These are phyloP conservation scores for Rhizomucor miehei DNA, from an alignment of 371 early-diverging fungal species.

Conservation along the genomic window DNA sequence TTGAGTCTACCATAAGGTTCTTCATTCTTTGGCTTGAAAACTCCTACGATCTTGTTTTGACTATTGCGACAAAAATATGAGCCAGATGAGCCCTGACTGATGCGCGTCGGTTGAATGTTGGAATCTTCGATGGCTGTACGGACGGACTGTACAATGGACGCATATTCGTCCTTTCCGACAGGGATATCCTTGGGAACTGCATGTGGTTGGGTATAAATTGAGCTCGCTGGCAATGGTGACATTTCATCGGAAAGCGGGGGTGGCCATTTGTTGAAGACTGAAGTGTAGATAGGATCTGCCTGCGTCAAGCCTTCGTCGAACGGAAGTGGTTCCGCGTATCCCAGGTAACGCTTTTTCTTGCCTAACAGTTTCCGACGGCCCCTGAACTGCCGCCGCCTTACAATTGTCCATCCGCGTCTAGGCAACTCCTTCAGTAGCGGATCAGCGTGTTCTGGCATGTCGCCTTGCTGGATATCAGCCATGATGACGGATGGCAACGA, in stretches of 20 bases:
- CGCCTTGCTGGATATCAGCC: slow-evolving; percentile 41
- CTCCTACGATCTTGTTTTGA: slow-evolving; percentile 77
- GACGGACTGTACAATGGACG: slow-evolving; percentile 66
- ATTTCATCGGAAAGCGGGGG: not conserved
- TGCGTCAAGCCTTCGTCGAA: slow-evolving; percentile 10
- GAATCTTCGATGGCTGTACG: slow-evolving; percentile 60
- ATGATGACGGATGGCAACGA: slow-evolving; percentile 37
- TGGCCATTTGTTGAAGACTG: slow-evolving; percentile 36
- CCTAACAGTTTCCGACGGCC: slow-evolving; percentile 26
- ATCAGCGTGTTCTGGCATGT: slow-evolving; percentile 24
- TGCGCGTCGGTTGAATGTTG: slow-evolving; percentile 69
- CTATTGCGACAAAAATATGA: slow-evolving; percentile 83
- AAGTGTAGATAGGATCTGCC: slow-evolving; percentile 35
- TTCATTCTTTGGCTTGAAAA: slow-evolving; percentile 94
- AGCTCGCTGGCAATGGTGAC: no score
- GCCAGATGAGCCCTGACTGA: slow-evolving; percentile 83
- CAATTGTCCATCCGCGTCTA: slow-evolving; percentile 40
- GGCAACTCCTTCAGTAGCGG: slow-evolving; percentile 8
- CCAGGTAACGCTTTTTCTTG: slow-evolving; percentile 7
- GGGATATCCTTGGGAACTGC: slow-evolving; percentile 23
- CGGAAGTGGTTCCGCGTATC: not conserved
- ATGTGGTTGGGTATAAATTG: not conserved
- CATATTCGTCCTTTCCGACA: slow-evolving; percentile 44
- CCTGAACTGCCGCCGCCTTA: slow-evolving; percentile 27
- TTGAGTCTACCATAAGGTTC: slow-evolving; percentile 90